Percentiles rank a stretch among this genome's conserved stretches.
Evolutionary conservation across 2,329 filamentous ascomycete genomes (phyloP).

Genomic region (Colletotrichum liriopes): DNA sequence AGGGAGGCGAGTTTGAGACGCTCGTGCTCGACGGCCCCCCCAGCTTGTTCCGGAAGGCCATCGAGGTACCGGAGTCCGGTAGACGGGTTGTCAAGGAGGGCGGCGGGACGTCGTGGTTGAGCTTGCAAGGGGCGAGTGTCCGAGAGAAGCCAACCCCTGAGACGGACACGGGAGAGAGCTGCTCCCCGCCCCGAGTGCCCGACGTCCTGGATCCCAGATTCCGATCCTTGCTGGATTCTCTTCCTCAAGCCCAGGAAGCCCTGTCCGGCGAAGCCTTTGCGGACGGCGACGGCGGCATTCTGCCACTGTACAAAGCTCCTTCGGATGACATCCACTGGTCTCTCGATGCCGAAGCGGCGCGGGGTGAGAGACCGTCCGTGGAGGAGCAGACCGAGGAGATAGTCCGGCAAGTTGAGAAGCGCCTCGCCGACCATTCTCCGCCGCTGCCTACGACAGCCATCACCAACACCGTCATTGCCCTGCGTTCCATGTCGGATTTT

Average conservation of each 20-base stretch:
- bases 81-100: slow-evolving; percentile 74
- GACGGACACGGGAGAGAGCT: slow-evolving; percentile 20
- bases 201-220: slow-evolving; percentile 78
- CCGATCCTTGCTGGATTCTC: slow-evolving; percentile 54
- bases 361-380: slow-evolving; percentile 51
- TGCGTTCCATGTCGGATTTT: slow-evolving; percentile 88
- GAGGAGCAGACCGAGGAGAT: slow-evolving; percentile 65
- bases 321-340: slow-evolving; percentile 55
- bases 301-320: slow-evolving; percentile 12
- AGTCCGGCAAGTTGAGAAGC: slow-evolving; percentile 60
- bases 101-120: slow-evolving; percentile 84
- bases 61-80: slow-evolving; percentile 72
- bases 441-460: slow-evolving; percentile 60
- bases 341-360: slow-evolving; percentile 50
- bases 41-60: slow-evolving; percentile 79
- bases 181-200: slow-evolving; percentile 68
- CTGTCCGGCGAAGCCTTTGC: slow-evolving; percentile 5
- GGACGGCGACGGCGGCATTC: background rate
- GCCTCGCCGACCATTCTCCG: slow-evolving; percentile 54
- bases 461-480: slow-evolving; percentile 75
- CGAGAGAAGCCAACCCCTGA: slow-evolving; percentile 56
- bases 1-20: slow-evolving; percentile 97
- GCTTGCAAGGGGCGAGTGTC: slow-evolving; percentile 71
- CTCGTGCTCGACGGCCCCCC: slow-evolving; percentile 86
- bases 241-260: slow-evolving; percentile 43